A percentile compares a stretch with the other conserved stretches of the same genome.
These are phyloP conservation scores for Trichoderma breve DNA, from an alignment of 2,329 filamentous ascomycete species.

Conservation along the genomic window DNA sequence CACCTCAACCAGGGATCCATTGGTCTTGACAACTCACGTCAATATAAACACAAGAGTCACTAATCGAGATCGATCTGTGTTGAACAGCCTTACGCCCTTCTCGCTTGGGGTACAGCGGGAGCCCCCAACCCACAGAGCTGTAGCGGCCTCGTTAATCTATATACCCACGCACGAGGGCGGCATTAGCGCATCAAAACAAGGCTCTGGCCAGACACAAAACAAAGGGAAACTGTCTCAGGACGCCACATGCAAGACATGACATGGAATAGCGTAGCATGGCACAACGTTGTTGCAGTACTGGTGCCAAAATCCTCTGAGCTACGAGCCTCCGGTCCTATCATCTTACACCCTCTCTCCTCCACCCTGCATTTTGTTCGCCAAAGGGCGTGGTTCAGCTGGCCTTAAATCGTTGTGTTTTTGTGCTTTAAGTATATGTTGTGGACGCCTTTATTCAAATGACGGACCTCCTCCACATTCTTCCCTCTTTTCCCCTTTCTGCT, in stretches of 20 bases:
- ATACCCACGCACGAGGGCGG: not conserved
- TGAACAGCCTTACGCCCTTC: not conserved
- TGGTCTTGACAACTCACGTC: not conserved
- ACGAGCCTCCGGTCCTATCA: constrained; percentile 14
- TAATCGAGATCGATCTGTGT: not conserved
- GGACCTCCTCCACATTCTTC: constrained; percentile 80
- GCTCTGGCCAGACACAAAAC: not conserved
- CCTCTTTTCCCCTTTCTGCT: constrained; percentile 68
- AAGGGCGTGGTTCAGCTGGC: not conserved
- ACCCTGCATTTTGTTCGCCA: not conserved
- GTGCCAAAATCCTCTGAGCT: not conserved
- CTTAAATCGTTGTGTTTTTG: not conserved
- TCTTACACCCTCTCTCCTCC: constrained; percentile 17
- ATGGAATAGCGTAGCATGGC: not conserved
- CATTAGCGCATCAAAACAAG: not conserved
- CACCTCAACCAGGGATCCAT: not conserved
- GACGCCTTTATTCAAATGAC: constrained; percentile 57
- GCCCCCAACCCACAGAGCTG: not conserved
- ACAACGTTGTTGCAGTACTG: not conserved
- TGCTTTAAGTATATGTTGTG: not conserved
- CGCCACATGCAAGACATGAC: constrained; percentile 8
- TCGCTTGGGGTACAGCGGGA: not conserved
- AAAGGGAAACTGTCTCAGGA: not conserved
- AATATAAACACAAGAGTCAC: not conserved
- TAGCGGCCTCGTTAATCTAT: not conserved